Evolutionary conservation across 257 asterid species (phyloP), one percentile per base, ranked within the genome.

Genomic region (Oldenlandia corymbosa): DNA sequence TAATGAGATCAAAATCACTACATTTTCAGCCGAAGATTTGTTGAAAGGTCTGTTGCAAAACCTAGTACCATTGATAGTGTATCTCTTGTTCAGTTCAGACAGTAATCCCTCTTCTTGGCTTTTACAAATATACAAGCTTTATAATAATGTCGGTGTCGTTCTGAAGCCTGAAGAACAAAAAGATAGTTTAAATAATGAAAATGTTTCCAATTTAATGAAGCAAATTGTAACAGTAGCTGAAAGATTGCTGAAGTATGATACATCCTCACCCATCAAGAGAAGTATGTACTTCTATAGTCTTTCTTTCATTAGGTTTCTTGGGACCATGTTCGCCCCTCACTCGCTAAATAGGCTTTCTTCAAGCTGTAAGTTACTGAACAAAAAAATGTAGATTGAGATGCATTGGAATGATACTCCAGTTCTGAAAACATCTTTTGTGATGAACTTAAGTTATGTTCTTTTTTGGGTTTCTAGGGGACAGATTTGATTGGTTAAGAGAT

Each of bases 401-500:
- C 9, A 34, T 34, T 34, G 39, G 39, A 4, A 34, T 34, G 39
- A 34, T 34, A 34, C 39, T 34, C 39, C 39, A 34, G 39, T 9
- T 1, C 28, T 11, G 17, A 5, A 21, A 37, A 6, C 26, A 13
- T 5, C n/a, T 17, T 14, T 24, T 10, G 30, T 34, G 26, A 54
- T 4, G 31, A 20, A 17, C 10, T 21, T n/a, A n/a, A 34, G 39
- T 9, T 34, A 34, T 34, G 30, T 12, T 18, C 23, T 46, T 30
- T 49, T 71, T 52, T 17, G 21, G 50, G 7, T 54, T 67, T 34
- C 14, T 74, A 90, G 96, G 85, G 69, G 97, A 90, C 79, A 84
- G 96, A 78, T 89, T 89, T 68, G 68, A 89, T 34, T 89, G 96
- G 96, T 69, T 89, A 20, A 70, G 96, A 71, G 96, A 89, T 71